Base-by-base conservation (phyloP, 495 filamentous ascomycete species). In the Podospora australis region DNA sequence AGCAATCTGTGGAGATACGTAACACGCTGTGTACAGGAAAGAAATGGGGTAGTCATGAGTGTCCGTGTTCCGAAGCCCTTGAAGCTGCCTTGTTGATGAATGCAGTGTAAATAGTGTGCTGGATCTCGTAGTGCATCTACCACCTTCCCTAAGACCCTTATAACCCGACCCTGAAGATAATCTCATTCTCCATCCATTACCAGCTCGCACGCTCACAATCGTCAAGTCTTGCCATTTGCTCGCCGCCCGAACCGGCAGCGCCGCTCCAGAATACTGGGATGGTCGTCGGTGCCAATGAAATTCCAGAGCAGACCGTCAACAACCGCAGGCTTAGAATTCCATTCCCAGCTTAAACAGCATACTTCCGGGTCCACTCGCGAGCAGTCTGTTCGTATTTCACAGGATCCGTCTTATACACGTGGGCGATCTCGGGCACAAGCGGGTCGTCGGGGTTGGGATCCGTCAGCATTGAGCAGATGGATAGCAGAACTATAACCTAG, bases 401-500 rank as follows among this genome's bases (percentile, higher is more conserved):
- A 45, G 88, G 87, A 68, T 98, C 94, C 44, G 92, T 96, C 87
- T 98, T 98, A 85, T 98, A 98, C 60, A 98, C 92, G 60, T 98
- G 92, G 23, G 92, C 92, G 58, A 98, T 97, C 74, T 98, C 92
- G 44, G 92, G 92, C 41, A 98, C 92, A 49, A 98, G 82, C 51
- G 92, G 92, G 70, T 98, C 92, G 64, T 98, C 92, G 38, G 92
- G 92, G 79, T 98, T 98, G 55, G 92, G 92, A 72, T 98, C 92
- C 59, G 94, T 98, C 62, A 98, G 81, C 94, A 98, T 97, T 30
- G 92, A 98, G 78, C 92, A 98, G 75, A 98, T 98, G 21, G 94
- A 97, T 48, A 98, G 84, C 38, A 98, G 78, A 39, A 98, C 92
- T 96, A 20, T 1, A 23, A 10, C 30, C n/a, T n/a, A n/a, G n/a